phyloP scores from a whole-genome alignment of 257 asterid species.

The Euphrasia confusa region DNA sequence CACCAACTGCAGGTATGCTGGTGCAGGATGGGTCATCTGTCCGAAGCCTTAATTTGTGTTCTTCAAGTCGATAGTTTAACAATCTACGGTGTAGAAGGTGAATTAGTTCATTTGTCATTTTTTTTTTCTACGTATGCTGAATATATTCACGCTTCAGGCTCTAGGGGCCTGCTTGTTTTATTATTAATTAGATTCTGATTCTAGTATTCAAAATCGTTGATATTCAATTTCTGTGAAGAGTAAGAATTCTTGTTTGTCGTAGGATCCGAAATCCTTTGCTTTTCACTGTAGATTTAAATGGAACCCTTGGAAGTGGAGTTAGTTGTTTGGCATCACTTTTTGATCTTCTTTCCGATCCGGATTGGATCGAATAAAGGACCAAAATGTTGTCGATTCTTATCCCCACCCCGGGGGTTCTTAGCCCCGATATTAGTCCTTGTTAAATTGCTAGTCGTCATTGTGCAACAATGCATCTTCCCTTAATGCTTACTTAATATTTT shows the following conservation, averaged over 20 bases:
- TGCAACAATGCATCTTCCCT: slow-evolving; percentile 19
- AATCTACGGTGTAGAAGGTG: slow-evolving; percentile 67
- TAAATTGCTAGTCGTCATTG: slow-evolving; percentile 9
- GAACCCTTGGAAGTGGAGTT: slow-evolving; percentile 4
- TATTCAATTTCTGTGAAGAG: too few species aligned
- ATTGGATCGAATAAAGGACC: too few species aligned
- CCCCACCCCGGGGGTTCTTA: too few species aligned
- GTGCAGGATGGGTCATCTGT: slow-evolving; percentile 75
- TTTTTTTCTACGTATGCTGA: slow-evolving; percentile 3
- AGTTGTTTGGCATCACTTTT: slow-evolving; percentile 1
- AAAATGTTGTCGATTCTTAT: too few species aligned
- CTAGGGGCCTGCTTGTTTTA: too few species aligned
- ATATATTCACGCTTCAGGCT: background rate
- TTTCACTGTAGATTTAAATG: too few species aligned
- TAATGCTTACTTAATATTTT: slow-evolving; percentile 14
- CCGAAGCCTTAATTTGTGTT: slow-evolving; percentile 75
- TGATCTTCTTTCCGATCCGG: background rate
- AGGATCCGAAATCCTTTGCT: too few species aligned
- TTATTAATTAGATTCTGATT: too few species aligned
- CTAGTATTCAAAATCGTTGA: too few species aligned
- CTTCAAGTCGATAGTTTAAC: slow-evolving; percentile 70
- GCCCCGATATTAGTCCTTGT: background rate
- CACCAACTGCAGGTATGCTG: slow-evolving; percentile 66
- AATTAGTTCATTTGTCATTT: slow-evolving; percentile 20
- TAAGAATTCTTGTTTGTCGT: too few species aligned